Evolutionary conservation across 2,329 filamentous ascomycete species (phyloP).

Genomic region (Lecanoromycetidae sp.): DNA sequence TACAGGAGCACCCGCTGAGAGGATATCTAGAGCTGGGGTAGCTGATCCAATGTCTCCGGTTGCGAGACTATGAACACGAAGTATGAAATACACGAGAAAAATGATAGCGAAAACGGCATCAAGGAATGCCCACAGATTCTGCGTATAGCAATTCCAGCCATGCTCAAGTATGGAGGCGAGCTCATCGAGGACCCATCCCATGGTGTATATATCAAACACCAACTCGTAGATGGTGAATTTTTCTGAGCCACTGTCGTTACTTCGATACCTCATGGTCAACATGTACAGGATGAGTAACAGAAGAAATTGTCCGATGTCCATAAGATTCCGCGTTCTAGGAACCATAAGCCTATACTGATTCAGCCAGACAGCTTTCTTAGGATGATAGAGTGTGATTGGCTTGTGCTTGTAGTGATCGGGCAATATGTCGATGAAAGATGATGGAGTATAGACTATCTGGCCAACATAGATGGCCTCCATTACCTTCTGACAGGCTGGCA

Average conservation of each 20-base stretch:
- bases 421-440: slow-evolving; percentile 68
- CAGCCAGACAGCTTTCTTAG: slow-evolving; percentile 58
- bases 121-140: slow-evolving; percentile 80
- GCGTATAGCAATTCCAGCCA: slow-evolving; percentile 67
- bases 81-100: slow-evolving; percentile 54
- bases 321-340: slow-evolving; percentile 60
- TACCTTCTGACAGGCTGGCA: slow-evolving; percentile 68
- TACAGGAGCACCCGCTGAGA: slow-evolving; percentile 68
- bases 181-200: slow-evolving; percentile 69
- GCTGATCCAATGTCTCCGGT: slow-evolving; percentile 37
- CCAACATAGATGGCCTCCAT: slow-evolving; percentile 74
- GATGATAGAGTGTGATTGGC: slow-evolving; percentile 70
- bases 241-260: too few species aligned
- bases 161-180: slow-evolving; percentile 67
- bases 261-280: slow-evolving; percentile 57
- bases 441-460: slow-evolving; percentile 69
- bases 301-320: slow-evolving; percentile 64
- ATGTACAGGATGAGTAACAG: slow-evolving; percentile 58
- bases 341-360: slow-evolving; percentile 81
- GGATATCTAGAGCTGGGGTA: slow-evolving; percentile 61
- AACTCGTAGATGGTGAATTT: slow-evolving; percentile 48
- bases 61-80: slow-evolving; percentile 55
- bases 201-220: slow-evolving; percentile 59
- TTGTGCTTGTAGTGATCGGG: slow-evolving; percentile 78
- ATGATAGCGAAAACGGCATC: slow-evolving; percentile 67